Percentiles rank a stretch among this genome's conserved stretches.
These are phyloP conservation scores for Clathrus columnatus DNA, from an alignment of 768 basidiomycete species.

Conservation along the genomic window DNA sequence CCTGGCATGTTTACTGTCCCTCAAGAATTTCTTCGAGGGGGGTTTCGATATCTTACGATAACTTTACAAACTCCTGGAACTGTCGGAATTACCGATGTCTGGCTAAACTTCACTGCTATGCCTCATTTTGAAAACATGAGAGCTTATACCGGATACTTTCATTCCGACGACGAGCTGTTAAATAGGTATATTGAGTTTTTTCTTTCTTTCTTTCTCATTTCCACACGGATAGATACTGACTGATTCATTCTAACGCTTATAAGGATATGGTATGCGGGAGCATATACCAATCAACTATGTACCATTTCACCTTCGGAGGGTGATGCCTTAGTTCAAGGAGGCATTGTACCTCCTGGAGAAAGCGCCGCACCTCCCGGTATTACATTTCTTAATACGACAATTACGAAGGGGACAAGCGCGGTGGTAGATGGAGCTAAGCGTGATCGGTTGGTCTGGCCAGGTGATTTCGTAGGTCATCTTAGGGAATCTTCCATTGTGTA, in stretches of 20 bases:
- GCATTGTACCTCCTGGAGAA: conserved; percentile 2
- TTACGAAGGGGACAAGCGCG: conserved; percentile 37
- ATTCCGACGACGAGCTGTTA: conserved; percentile 39
- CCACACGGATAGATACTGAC: not conserved
- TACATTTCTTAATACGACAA: conserved; percentile 5
- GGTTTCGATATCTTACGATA: conserved; percentile 46
- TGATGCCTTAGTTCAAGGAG: not conserved
- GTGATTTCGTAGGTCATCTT: not conserved
- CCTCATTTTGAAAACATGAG: conserved; percentile 41
- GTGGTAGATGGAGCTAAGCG: conserved; percentile 54
- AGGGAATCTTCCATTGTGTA: not conserved
- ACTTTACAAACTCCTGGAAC: conserved; percentile 25
- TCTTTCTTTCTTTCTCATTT: not conserved
- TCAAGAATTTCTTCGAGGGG: conserved; percentile 35
- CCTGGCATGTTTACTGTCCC: conserved; percentile 43
- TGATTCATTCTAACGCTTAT: not conserved
- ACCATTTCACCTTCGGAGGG: conserved; percentile 31
- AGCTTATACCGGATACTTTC: conserved; percentile 47
- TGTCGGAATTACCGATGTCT: conserved; percentile 39
- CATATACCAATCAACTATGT: conserved; percentile 53
- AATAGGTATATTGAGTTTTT: conserved; percentile 27
- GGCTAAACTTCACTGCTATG: conserved; percentile 44
- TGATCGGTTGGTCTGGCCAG: conserved; percentile 29
- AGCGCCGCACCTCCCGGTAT: conserved; percentile 28
- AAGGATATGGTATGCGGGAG: conserved; percentile 48